phyloP scores from a whole-genome alignment of 1,139 yeast genomes.

The Lodderomyces parapsilosis region DNA sequence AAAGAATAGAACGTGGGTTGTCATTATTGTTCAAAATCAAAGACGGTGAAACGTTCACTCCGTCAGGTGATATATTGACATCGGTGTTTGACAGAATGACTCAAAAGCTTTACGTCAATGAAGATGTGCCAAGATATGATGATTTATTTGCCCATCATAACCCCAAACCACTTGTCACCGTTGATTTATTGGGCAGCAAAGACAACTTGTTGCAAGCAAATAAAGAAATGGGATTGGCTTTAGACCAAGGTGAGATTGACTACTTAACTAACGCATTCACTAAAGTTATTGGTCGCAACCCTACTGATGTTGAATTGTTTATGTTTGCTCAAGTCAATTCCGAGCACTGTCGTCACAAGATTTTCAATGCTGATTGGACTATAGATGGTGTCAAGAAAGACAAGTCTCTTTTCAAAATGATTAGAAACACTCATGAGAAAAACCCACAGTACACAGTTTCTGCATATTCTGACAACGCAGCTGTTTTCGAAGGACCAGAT shows the following conservation, averaged over 20 bases:
- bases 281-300: constrained; percentile 76
- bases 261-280: constrained; percentile 81
- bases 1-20: constrained; percentile 88
- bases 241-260: constrained; percentile 89
- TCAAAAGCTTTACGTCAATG: constrained; percentile 57
- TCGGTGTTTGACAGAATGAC: constrained; percentile 95
- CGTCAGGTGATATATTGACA: constrained; percentile 49
- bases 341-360: constrained; percentile 99
- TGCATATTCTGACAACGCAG: constrained; percentile 98
- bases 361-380: constrained; percentile 98
- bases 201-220: constrained; percentile 74
- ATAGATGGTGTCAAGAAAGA: constrained; percentile 81
- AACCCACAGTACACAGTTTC: constrained; percentile 83
- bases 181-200: constrained; percentile 61
- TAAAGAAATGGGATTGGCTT: constrained; percentile 82
- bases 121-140: constrained; percentile 56
- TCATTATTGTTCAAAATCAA: constrained; percentile 70
- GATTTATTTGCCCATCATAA: constrained; percentile 75
- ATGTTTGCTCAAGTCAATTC: constrained; percentile 99
- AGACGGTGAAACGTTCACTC: constrained; percentile 62
- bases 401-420: constrained; percentile 85
- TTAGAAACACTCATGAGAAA: constrained; percentile 84
- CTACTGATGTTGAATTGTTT: constrained; percentile 96
- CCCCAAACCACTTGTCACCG: constrained; percentile 83
- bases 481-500: constrained; percentile 86